Base-by-base conservation (phyloP, 2,329 filamentous ascomycete species). In the Ophiobolus disseminans region DNA sequence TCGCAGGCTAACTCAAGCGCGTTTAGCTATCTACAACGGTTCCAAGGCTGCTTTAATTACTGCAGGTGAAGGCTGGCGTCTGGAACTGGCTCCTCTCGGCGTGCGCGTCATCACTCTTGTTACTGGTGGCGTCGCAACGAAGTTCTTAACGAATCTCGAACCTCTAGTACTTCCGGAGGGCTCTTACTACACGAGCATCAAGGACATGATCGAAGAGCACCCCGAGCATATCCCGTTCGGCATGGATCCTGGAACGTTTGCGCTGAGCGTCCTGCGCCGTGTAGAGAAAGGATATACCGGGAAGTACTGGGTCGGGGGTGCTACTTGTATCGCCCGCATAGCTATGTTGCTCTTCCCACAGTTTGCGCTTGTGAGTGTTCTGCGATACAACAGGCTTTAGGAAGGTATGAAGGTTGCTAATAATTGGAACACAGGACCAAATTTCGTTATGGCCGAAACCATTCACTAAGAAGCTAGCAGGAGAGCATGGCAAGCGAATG, bases 1-100 rank as follows among this genome's bases (percentile, higher is more conserved):
- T 20, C 20, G 8, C 13, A 36, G 9, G 20, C 30, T 32, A 6
- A 23, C 5, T 14, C 3, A 11, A 16, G 1, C 17, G n/a, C 16
- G 9, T 31, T 1, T 20, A 55, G 57, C 42, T 13, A 30, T 48
- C 9, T 74, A 74, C 54, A 57, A 63, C 6, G 65, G 68, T 5
- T 70, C 66, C 45, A 75, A 75, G 55, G 69, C 72, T 3, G 69
- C 70, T 4, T 57, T 70, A 1, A 63, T 69, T 35, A 66, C 61
- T 53, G 49, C 64, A 25, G 41, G 44, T 22, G 60, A 63, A 35
- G 48, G 20, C 10, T 40, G 57, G 35, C 52, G 60, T 13, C 48
- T 62, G 11, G 58, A 63, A 45, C 31, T 65, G 14, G 48, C 47
- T 10, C 58, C 62, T 1, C 38, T 65, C 4, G 49, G 43, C 6